Base-by-base conservation (phyloP, 2,329 filamentous ascomycete genomes). In the Dactylellina drechsleri region DNA sequence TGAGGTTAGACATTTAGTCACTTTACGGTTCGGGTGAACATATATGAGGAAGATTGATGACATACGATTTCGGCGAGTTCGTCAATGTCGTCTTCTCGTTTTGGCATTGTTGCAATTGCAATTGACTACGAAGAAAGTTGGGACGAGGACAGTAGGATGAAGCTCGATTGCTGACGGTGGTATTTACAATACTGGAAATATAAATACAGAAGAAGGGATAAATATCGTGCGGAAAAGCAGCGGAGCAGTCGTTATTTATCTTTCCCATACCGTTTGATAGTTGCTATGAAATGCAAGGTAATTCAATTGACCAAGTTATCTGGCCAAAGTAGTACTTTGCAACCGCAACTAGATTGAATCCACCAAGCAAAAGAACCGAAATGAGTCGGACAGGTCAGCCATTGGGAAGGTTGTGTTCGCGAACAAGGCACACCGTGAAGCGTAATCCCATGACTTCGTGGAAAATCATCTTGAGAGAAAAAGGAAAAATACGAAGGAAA, bases 51-150 rank as follows among this genome's bases (percentile, higher is more conserved):
- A 15, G 26, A n/a, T 28, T 6, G 10, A 18, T 47, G 23, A 54
- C 77, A 31, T 66, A 78, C 77, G 60, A 78, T 77, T 65, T 77
- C 70, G 20, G 67, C 56, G 12, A 77, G 43, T 50, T 76, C 68
- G 16, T 78, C 77, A 36, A 36, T 8, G 6, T 7, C 5, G 31
- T 36, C 31, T 36, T 36, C 31, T 50, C 58, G 59, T 40, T 74
- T 62, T 26, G 70, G 40, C 70, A 74, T 36, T 36, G 10, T 23
- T 49, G 28, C 31, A 36, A 36, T 7, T 41, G 13, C 43, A 47
- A 47, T 47, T 47, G 43, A 8, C 13, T 15, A 47, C 43, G 31
- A 8, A 7, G 31, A 10, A 10, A 36, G 31, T 36, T 7, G 6
- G 31, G 31, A 36, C 31, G 10, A 36, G 10, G 31, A 36, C 6